Base-by-base conservation (phyloP, 805 yeast genomes). In the Yarrowia sp. region DNA sequence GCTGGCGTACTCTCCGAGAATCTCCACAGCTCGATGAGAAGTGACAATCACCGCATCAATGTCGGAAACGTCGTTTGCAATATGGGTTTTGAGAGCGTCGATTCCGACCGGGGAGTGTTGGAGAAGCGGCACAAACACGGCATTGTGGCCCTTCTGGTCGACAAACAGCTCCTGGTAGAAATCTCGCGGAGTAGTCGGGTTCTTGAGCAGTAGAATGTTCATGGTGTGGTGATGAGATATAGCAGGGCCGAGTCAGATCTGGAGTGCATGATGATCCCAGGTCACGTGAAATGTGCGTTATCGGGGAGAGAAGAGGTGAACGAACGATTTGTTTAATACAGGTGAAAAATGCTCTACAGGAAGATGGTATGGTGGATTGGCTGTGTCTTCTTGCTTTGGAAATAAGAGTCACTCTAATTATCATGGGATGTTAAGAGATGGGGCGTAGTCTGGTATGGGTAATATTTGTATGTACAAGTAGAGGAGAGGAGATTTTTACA, bases 21-120 rank as follows among this genome's bases (percentile, higher is more conserved):
- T 86, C 69, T 92, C 97, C 0, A 92, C 96, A 1, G 97, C 96
- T 68, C 98, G 75, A 73, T 93, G 98, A 1, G 96, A 89, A 0
- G 98, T 92, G 4, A 93, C 85, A 9, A 93, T 87, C 41, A 91
- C 75, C 0, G 86, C 83, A 44, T 81, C 79, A 33, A 80, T 69
- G 1, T 70, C 53, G 0, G 82, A 66, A 67, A 83, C 85, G 9
- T 76, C 77, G 0, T 71, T 71, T 5, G 84, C 79, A 1, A 71
- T 71, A 10, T 91, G 75, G 60, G 81, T 80, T 0, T 70, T 67
- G 3, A 89, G 81, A 13, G 75, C 78, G 0, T 72, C 69, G 10
- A 83, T 79, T 66, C 84, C 81, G 28, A 83, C 74, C 51, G 84
- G 86, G 0, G 81, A 79, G 74, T 91, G 97, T 41, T 81, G 80